phyloP scores from a whole-genome alignment of 768 basidiomycete species.

The Suillus decipiens region DNA sequence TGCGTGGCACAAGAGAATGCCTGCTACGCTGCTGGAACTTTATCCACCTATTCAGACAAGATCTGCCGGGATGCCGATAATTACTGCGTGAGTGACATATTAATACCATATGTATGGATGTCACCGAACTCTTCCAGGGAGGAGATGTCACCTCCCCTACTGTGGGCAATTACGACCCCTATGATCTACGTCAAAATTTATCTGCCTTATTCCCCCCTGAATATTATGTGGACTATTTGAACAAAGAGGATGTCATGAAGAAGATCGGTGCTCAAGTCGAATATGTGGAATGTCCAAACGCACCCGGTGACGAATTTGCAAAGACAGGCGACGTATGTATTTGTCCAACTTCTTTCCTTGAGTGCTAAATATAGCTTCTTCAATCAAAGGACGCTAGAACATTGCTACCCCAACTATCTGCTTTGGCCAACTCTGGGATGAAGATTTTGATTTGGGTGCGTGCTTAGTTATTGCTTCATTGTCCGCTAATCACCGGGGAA shows the following conservation, averaged over 20 bases:
- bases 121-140: constrained; percentile 3
- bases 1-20: constrained; percentile 56
- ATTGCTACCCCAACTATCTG: constrained; percentile 37
- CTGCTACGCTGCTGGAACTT: constrained; percentile 57
- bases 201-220: constrained; percentile 57
- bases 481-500: neutral
- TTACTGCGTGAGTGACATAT: constrained; percentile 52
- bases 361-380: constrained; percentile 6
- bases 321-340: constrained; percentile 58
- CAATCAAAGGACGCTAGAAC: constrained; percentile 36
- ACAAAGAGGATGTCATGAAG: constrained; percentile 35
- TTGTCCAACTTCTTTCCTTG: constrained; percentile 2
- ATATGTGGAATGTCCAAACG: constrained; percentile 52
- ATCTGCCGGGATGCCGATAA: constrained; percentile 54
- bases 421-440: constrained; percentile 37
- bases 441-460: constrained; percentile 45
- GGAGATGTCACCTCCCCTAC: too few species aligned
- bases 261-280: constrained; percentile 53
- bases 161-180: constrained; percentile 50
- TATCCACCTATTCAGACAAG: constrained; percentile 42
- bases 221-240: constrained; percentile 53
- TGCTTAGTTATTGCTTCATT: neutral
- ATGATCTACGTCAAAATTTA: constrained; percentile 62
- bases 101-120: neutral
- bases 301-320: constrained; percentile 43